phyloP scores from a whole-genome alignment of 192 early-diverging fungal genomes.

The Coemansia javaensis region DNA sequence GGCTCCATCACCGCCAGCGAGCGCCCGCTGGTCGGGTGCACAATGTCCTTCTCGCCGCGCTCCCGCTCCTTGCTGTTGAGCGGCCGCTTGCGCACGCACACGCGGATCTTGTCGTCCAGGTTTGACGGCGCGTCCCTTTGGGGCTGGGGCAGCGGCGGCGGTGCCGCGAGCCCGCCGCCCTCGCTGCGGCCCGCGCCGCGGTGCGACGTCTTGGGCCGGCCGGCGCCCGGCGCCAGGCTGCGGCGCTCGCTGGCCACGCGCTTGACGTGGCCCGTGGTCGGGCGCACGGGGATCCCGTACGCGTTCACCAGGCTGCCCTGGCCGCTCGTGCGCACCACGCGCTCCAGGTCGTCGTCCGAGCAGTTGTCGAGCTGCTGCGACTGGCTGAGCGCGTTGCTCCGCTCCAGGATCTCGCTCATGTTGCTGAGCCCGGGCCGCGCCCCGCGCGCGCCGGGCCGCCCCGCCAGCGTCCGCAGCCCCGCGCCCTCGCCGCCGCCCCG shows the following conservation, averaged over 20 bases:
- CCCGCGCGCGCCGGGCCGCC: constrained; percentile 10
- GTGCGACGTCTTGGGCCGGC: constrained; percentile 14
- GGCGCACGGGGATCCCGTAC: constrained; percentile 32
- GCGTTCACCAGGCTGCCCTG: constrained; percentile 37
- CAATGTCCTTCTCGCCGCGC: constrained; percentile 81
- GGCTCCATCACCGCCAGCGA: constrained; percentile 87
- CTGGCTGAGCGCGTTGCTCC: constrained; percentile 14
- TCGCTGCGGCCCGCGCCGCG: constrained; percentile 11
- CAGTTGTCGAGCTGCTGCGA: constrained; percentile 17
- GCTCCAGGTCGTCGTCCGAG: constrained; percentile 43
- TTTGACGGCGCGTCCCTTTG: constrained; percentile 22
- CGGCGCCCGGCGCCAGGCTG: constrained; percentile 17
- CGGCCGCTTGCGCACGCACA: constrained; percentile 95
- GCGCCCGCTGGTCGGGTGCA: constrained; percentile 58
- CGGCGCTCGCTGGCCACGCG: constrained; percentile 25
- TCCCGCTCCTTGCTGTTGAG: constrained; percentile 83
- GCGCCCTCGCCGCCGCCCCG: constrained; percentile 7
- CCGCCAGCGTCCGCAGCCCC: constrained; percentile 7
- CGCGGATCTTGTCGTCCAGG: constrained; percentile 79
- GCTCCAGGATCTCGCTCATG: constrained; percentile 33
- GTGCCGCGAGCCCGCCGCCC: constrained; percentile 9
- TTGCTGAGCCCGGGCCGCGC: constrained; percentile 18
- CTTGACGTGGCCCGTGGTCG: constrained; percentile 23
- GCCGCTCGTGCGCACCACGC: constrained; percentile 35
- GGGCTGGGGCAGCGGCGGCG: too few species aligned